Conservation (phyloP, 768 basidiomycete species). For the Leucocoprinus sp. region DNA sequence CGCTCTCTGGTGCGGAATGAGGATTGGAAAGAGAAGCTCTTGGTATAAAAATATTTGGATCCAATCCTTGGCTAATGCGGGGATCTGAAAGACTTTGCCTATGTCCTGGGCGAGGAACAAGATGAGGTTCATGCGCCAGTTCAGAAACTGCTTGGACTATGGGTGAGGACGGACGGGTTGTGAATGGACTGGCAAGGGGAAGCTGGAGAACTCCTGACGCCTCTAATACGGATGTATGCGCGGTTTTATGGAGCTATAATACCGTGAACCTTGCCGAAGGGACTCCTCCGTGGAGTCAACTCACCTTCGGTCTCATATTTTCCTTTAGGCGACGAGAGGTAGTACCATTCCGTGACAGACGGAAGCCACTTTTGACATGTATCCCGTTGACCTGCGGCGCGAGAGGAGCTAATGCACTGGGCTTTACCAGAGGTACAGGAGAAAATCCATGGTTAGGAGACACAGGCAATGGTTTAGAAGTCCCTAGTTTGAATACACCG, state of each 20-base stretch:
- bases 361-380: not conserved
- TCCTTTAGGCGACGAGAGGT: slow-evolving; percentile 6
- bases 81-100: slow-evolving; percentile 9
- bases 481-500: not conserved
- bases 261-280: not conserved
- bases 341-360: not conserved
- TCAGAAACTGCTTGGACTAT: not conserved
- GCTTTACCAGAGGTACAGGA: not conserved
- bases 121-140: not conserved
- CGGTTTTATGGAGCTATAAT: not conserved
- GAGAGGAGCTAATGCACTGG: not conserved
- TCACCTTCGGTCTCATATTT: slow-evolving; percentile 6
- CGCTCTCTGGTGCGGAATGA: not conserved
- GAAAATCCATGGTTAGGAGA: not conserved
- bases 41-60: not conserved
- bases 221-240: slow-evolving; percentile 5
- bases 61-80: slow-evolving; percentile 6
- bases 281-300: not conserved
- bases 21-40: not conserved
- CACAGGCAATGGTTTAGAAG: not conserved
- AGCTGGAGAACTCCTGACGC: not conserved
- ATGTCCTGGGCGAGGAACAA: not conserved
- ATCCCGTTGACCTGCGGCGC: not conserved
- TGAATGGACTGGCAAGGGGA: slow-evolving; percentile 22
- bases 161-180: slow-evolving; percentile 20